Conservation (phyloP, 768 basidiomycete genomes). For the Coprinellus aureogranulatus region DNA sequence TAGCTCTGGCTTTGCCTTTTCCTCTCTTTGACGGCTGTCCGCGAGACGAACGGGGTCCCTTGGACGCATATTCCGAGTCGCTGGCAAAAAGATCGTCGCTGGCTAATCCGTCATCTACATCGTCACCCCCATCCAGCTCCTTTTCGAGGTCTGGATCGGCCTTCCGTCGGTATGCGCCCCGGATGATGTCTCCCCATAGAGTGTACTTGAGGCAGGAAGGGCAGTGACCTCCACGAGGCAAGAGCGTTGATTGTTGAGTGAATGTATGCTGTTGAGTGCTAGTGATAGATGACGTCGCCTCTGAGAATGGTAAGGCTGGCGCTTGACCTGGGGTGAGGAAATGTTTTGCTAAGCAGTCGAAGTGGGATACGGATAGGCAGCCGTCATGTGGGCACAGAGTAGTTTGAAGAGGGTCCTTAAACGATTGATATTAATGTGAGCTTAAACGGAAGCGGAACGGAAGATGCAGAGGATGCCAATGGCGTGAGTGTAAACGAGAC, state of each 20-base stretch:
- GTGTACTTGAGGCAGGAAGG: conserved; percentile 49
- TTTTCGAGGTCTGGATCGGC: conserved; percentile 23
- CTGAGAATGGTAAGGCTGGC: background rate
- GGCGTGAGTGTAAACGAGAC: too few species aligned
- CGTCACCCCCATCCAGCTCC: conserved; percentile 27
- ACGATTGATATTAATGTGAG: background rate
- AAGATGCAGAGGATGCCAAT: background rate
- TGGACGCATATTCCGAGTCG: conserved; percentile 13
- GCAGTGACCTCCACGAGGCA: conserved; percentile 67
- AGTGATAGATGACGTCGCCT: background rate
- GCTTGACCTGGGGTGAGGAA: conserved; percentile 17
- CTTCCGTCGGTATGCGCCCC: conserved; percentile 58
- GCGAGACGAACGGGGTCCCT: too few species aligned
- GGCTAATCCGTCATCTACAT: conserved; percentile 20
- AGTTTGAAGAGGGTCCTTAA: conserved; percentile 48
- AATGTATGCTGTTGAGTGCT: background rate
- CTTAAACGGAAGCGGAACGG: background rate
- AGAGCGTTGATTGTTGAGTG: conserved; percentile 26
- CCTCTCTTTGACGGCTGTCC: too few species aligned
- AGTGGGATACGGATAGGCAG: conserved; percentile 56
- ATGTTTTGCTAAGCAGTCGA: conserved; percentile 51
- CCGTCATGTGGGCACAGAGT: conserved; percentile 51
- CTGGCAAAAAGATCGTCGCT: conserved; percentile 10
- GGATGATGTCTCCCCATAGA: conserved; percentile 69
- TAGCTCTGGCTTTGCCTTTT: background rate